These are phyloP conservation scores for Scutellaria baicalensis DNA, from an alignment of 257 asterid species.

Conservation along the genomic window DNA sequence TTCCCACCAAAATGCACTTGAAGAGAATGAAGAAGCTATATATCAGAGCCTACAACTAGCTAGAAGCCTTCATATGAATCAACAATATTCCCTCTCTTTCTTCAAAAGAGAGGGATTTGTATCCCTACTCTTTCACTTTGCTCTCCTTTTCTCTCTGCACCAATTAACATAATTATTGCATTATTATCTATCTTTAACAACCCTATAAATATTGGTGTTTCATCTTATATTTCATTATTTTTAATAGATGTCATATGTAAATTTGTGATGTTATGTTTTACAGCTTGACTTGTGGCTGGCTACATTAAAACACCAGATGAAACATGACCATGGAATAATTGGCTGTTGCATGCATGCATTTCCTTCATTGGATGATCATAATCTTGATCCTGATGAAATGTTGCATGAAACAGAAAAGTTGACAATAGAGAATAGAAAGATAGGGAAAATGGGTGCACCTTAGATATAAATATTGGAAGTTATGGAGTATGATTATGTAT, in stretches of 20 bases:
- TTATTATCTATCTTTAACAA: neutral
- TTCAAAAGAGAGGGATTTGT: conserved; percentile 45
- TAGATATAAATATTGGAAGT: neutral
- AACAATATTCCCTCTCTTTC: conserved; percentile 29
- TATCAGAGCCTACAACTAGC: neutral
- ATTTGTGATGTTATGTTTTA: too few species aligned
- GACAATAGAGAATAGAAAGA: too few species aligned
- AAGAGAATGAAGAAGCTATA: conserved; percentile 19
- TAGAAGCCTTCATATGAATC: conserved; percentile 2
- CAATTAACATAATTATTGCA: neutral
- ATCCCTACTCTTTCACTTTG: neutral
- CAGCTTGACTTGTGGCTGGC: too few species aligned
- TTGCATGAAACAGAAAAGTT: too few species aligned
- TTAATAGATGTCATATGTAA: too few species aligned
- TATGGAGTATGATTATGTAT: neutral
- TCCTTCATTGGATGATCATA: too few species aligned
- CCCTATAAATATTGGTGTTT: neutral
- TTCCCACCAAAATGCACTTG: conserved; percentile 31
- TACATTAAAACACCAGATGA: too few species aligned
- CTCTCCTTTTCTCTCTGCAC: conserved; percentile 24
- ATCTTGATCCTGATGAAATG: too few species aligned
- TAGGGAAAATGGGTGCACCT: conserved; percentile 6
- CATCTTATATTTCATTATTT: too few species aligned
- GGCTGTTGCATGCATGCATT: too few species aligned
- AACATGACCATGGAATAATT: too few species aligned